These are phyloP conservation scores for Penicillium pulvis DNA, from an alignment of 495 filamentous ascomycete genomes.

Conservation along the genomic window DNA sequence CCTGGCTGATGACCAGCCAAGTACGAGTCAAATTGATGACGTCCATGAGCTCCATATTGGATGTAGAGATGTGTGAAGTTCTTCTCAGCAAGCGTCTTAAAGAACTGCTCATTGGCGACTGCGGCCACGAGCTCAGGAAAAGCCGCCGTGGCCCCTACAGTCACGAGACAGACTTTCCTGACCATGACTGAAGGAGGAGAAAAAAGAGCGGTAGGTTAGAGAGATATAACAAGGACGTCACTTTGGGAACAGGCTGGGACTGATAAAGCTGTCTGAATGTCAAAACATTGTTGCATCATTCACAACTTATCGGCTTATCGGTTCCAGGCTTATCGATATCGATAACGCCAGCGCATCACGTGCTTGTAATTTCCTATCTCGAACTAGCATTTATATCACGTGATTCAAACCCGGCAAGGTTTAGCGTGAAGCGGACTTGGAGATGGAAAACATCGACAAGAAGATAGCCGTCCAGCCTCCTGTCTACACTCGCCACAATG, in stretches of 20 bases:
- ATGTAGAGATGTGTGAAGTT: slow-evolving; percentile 68
- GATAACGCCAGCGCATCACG: slow-evolving; percentile 6
- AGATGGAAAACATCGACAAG: slow-evolving; percentile 27
- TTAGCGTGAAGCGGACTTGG: slow-evolving; percentile 22
- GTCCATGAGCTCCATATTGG: slow-evolving; percentile 71
- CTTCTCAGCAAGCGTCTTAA: slow-evolving; percentile 52
- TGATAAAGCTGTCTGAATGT: neutral
- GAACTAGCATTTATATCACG: neutral
- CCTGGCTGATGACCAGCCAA: slow-evolving; percentile 16
- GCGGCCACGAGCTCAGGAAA: slow-evolving; percentile 72
- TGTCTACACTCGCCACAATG: slow-evolving; percentile 34
- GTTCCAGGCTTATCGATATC: neutral
- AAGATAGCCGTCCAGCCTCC: slow-evolving; percentile 9
- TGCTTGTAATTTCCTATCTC: neutral
- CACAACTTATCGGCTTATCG: neutral
- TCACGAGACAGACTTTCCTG: slow-evolving; percentile 64
- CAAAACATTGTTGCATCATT: neutral
- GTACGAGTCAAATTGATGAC: slow-evolving; percentile 46
- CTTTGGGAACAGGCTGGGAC: neutral
- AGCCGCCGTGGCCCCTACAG: slow-evolving; percentile 86
- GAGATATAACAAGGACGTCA: neutral
- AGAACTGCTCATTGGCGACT: slow-evolving; percentile 61
- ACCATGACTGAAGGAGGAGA: neutral
- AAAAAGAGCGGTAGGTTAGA: neutral
- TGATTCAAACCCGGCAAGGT: neutral